Conservation (phyloP, 2,329 filamentous ascomycete species). For the Neopestalotiopsis sp. region DNA sequence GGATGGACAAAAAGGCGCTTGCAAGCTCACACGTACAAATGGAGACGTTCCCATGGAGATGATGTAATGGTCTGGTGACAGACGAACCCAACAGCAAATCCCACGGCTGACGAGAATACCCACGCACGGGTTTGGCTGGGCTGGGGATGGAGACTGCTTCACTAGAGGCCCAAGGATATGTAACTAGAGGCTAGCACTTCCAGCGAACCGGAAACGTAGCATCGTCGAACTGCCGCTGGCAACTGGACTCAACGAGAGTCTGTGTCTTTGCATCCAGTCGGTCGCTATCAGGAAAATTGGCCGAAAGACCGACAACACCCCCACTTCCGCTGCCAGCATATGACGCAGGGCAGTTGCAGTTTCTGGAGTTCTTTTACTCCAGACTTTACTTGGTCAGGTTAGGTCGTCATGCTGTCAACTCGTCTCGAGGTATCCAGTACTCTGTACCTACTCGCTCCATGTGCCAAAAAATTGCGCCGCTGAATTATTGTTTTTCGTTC, state of each 20-base stretch:
- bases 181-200: not conserved
- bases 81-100: not conserved
- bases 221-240: slow-evolving; percentile 2
- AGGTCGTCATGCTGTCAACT: slow-evolving; percentile 5
- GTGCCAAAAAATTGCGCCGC: not conserved
- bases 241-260: not conserved
- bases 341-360: slow-evolving; percentile 20
- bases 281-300: slow-evolving; percentile 16
- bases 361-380: not conserved
- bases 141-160: not conserved
- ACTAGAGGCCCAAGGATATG: not conserved
- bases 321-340: slow-evolving; percentile 7
- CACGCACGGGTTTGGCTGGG: not conserved
- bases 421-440: slow-evolving; percentile 13
- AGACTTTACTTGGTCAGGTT: slow-evolving; percentile 13
- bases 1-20: not conserved
- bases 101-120: not conserved
- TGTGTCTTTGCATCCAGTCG: slow-evolving; percentile 2
- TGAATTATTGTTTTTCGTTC: not conserved
- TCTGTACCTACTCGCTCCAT: not conserved
- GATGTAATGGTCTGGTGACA: slow-evolving; percentile 4
- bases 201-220: not conserved
- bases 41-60: not conserved
- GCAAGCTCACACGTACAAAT: not conserved
- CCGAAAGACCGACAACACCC: slow-evolving; percentile 17